Conservation (phyloP, 345 rosid species). For the Gossypium turneri region DNA sequence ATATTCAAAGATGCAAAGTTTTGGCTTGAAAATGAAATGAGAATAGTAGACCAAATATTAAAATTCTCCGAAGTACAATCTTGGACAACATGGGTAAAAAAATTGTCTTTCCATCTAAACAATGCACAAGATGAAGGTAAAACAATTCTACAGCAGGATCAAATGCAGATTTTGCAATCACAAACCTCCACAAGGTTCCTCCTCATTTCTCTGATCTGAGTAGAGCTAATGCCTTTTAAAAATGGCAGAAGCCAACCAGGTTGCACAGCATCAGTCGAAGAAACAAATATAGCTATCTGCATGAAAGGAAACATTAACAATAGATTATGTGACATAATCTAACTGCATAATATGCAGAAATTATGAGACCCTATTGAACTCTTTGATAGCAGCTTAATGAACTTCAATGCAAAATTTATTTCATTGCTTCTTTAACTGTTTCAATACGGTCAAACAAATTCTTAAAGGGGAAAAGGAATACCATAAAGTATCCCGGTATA, state of each 20-base stretch:
- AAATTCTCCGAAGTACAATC: background rate
- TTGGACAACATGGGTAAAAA: background rate
- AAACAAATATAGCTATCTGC: constrained; percentile 82
- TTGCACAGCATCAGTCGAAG: constrained; percentile 73
- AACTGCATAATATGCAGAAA: background rate
- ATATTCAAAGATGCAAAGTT: background rate
- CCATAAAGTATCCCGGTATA: background rate
- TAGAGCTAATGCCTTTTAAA: constrained; percentile 49
- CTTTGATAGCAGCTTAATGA: background rate
- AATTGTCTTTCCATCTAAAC: background rate
- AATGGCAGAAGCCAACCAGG: constrained; percentile 76
- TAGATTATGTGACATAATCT: background rate
- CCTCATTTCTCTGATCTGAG: constrained; percentile 53
- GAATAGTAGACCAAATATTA: background rate
- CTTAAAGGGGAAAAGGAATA: background rate
- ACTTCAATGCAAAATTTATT: background rate
- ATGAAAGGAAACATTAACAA: constrained; percentile 4
- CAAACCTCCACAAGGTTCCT: constrained; percentile 66
- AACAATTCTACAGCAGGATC: background rate
- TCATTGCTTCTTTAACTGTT: background rate
- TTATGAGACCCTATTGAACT: background rate
- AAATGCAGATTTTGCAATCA: background rate
- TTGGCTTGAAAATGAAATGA: background rate
- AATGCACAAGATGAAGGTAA: background rate
- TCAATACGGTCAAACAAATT: background rate